Base-by-base conservation (phyloP, 345 rosid genomes). In the Firmiana major region DNA sequence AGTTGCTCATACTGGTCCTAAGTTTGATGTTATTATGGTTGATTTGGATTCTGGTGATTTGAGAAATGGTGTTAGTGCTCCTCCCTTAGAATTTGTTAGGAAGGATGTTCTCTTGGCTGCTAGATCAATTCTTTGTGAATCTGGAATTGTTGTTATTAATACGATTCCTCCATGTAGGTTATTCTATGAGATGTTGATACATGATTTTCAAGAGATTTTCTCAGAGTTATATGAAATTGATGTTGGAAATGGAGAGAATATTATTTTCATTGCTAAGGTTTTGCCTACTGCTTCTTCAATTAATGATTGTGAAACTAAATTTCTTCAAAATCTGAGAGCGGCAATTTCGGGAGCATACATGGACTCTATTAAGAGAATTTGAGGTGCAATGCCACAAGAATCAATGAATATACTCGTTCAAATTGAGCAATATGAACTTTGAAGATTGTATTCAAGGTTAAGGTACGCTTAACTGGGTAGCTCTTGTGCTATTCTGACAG, bases 1-100 rank as follows among this genome's bases (percentile, higher is more conserved):
- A 68, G 54, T 69, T 43, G 59, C 17, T 49, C 59, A 28, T 57
- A 63, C 58, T 26, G 81, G 6, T 62, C 15, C 46, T 7, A 79
- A 79, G 19, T 94, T 93, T 83, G 95, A 94, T 80, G 91, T 85
- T 16, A 74, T 92, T 69, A 90, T 92, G 98, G 91, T 96, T 83
- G 97, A 96, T 87, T 80, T 96, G 24, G 94, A 96, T 81, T 87
- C 93, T 0, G 79, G 51, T 17, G 88, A 91, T 85, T 80, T 82
- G 9, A 62, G 79, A 42, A 87, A 79, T 43, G 94, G 96, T 53
- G 40, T 84, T 26, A 85, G 84, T 73, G 97, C 97, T 67, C 98
- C 98, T 8, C 98, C 97, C 1, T 9, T 81, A 43, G 94, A 88
- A 74, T 89, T 92, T 81, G 69, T 90, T 51, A 73, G 75, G 26